Base-by-base conservation (phyloP, 208 protist genomes). In the Leishmania aethiopica region DNA sequence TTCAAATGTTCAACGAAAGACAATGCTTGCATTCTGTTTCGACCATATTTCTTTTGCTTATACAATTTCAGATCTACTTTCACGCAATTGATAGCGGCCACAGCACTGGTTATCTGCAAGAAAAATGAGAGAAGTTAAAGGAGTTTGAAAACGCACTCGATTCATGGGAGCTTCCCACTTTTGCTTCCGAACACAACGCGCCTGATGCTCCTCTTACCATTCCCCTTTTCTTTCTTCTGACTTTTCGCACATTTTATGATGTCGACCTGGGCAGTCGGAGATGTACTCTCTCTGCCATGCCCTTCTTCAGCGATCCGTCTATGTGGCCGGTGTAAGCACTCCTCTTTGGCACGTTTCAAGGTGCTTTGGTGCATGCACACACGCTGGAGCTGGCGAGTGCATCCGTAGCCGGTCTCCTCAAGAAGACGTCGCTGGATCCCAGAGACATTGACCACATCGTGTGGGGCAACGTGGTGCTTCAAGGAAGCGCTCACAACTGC, bases 391-490 rank as follows among this genome's bases (percentile, higher is more conserved):
- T 98, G 17, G 91, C 89, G 35, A 86, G 87, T 40, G 75, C 89
- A 55, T 82, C 87, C 35, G 95, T 98, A n/a, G 81, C 81, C n/a
- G 94, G 93, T 0, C 83, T 98, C 1, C 73, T 98, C 45, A 84
- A 89, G 32, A 93, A 94, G 45, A 90, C 88, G 15, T 91, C 93
- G 42, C 75, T 98, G 15, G 88, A 95, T 77, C 94, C 95, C 0
- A 80, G 86, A 8, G 83, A 95, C 47, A 83, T 98, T 73, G 85
- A 98, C 66, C 91, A 97, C 78, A 89, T 98, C 45, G 89, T 97
- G 40, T 97, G 94, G 95, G 95, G 94, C 19, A 97, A 96, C 71
- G 95, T 98, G n/a, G 95, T 97, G 42, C 71, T 97, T 22, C 92
- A 97, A 60, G 89, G 88, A 35, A 84, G 80, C 72, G 87, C 91